A percentile compares a stretch with the other conserved stretches of the same genome.
Evolutionary conservation across 176 grass and related monocot genomes (phyloP).

Genomic region (Lolium multiflorum): DNA sequence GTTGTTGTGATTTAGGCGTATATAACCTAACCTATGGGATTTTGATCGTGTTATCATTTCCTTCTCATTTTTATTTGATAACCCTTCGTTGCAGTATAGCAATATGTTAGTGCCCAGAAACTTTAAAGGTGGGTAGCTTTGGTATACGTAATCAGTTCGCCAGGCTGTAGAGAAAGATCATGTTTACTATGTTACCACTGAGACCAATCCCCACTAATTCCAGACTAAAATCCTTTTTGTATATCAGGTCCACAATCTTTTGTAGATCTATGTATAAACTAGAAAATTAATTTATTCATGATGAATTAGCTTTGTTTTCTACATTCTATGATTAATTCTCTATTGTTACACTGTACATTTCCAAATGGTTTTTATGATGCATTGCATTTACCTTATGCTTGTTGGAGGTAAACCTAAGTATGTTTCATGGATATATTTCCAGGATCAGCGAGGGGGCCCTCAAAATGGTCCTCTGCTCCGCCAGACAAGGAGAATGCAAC

Average conservation of each 20-base stretch:
- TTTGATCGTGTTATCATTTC: neutral
- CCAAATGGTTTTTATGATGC: neutral
- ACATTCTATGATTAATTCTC: neutral
- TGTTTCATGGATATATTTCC: constrained; percentile 30
- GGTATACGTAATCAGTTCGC: neutral
- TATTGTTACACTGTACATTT: neutral
- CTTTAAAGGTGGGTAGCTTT: constrained; percentile 12
- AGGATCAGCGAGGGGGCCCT: constrained; percentile 63
- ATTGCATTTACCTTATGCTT: constrained; percentile 2
- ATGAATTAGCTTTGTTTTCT: constrained; percentile 1
- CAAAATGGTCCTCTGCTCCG: constrained; percentile 68
- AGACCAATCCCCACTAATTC: neutral
- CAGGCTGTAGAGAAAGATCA: neutral
- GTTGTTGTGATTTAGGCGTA: neutral
- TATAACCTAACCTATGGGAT: neutral
- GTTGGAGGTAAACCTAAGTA: constrained; percentile 20
- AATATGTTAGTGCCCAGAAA: neutral
- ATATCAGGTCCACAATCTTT: neutral
- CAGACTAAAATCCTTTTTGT: constrained; percentile 5
- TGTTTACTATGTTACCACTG: constrained; percentile 8
- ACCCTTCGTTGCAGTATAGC: neutral
- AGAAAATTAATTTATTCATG: neutral
- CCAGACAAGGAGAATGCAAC: constrained; percentile 57
- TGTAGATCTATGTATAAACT: neutral
- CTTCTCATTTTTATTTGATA: constrained; percentile 21